phyloP scores from a whole-genome alignment of 768 basidiomycete species.

The Amanita molliuscula region DNA sequence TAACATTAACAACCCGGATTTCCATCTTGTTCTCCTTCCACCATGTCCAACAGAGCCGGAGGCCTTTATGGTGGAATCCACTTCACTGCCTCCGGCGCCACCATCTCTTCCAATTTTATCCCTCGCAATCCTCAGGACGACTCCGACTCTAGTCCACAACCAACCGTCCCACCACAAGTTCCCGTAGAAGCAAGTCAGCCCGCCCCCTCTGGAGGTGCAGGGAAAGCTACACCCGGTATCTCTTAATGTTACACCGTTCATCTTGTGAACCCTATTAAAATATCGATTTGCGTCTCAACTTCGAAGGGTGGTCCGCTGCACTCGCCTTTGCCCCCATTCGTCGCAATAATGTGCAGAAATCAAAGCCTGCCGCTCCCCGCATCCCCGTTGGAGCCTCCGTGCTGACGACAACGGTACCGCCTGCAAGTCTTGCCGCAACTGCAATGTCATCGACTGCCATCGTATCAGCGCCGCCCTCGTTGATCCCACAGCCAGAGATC shows the following conservation, averaged over 20 bases:
- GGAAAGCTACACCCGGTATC: conserved; percentile 50
- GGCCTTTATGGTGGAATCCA: conserved; percentile 84
- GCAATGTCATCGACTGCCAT: conserved; percentile 48
- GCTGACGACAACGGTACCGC: conserved; percentile 23
- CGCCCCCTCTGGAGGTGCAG: conserved; percentile 20
- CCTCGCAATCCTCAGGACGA: conserved; percentile 13
- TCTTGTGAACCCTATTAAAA: conserved; percentile 47
- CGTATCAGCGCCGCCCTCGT: conserved; percentile 58
- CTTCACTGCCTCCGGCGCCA: conserved; percentile 55
- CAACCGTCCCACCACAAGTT: conserved; percentile 8
- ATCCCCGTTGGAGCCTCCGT: conserved; percentile 58
- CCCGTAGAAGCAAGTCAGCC: conserved; percentile 16
- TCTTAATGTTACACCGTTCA: conserved; percentile 37
- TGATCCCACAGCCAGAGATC: conserved; percentile 32
- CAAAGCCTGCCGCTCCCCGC: conserved; percentile 41
- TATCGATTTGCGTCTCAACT: conserved; percentile 19
- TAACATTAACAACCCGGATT: conserved; percentile 5
- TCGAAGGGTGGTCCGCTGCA: conserved; percentile 79
- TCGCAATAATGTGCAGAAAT: conserved; percentile 44
- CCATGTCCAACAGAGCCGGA: conserved; percentile 71
- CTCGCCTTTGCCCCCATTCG: conserved; percentile 84
- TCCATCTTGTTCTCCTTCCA: conserved; percentile 17
- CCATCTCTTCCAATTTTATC: conserved; percentile 33
- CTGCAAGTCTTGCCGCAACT: conserved; percentile 14
- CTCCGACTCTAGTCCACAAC: background rate